Evolutionary conservation across 2,329 filamentous ascomycete genomes (phyloP), one percentile per base, ranked within the genome.

Genomic region (Thielaviopsis musarum): DNA sequence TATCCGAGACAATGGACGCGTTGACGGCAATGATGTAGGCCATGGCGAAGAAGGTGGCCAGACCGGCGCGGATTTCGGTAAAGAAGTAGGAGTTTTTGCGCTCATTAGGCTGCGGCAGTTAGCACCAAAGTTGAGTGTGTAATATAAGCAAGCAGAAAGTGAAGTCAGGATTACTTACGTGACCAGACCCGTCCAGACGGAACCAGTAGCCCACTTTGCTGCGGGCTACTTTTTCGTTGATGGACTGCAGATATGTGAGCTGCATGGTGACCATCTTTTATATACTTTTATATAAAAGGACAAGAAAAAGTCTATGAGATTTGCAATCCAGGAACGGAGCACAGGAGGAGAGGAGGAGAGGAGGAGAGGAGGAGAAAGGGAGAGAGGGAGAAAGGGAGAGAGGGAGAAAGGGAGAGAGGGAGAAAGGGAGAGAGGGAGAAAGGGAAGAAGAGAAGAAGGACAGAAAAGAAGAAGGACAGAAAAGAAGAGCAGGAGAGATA

Each of bases 51-150:
- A 90, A 89, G 68, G 87, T 90, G 26, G 88, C 87, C 45, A 94
- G 73, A 54, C 89, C 89, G 61, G 87, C 89, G 63, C 89, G 84
- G 58, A 94, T 75, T 72, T 95, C 89, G 55, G 88, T 94, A 66
- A 88, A 82, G 74, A 94, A 94, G 65, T 78, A 77, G 34, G 87
- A 85, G 22, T 84, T 84, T 68, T 87, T 85, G 58, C 87, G 82
- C 70, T 88, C 84, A 65, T 76, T 80, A 64, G 77, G 80, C 84
- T 87, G 13, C n/a, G n/a, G n/a, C n/a, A n/a, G n/a, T n/a, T n/a
- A n/a, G n/a, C n/a, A n/a, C n/a, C n/a, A n/a, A n/a, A n/a, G n/a
- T n/a, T n/a, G n/a, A n/a, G n/a, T n/a, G n/a, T n/a, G n/a, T n/a
- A n/a, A 19, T 13, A 26, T 21, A 53, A 9, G 17, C 6, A 9